Base-by-base conservation (phyloP, 2,329 filamentous ascomycete genomes). In the Ophiobolus disseminans region DNA sequence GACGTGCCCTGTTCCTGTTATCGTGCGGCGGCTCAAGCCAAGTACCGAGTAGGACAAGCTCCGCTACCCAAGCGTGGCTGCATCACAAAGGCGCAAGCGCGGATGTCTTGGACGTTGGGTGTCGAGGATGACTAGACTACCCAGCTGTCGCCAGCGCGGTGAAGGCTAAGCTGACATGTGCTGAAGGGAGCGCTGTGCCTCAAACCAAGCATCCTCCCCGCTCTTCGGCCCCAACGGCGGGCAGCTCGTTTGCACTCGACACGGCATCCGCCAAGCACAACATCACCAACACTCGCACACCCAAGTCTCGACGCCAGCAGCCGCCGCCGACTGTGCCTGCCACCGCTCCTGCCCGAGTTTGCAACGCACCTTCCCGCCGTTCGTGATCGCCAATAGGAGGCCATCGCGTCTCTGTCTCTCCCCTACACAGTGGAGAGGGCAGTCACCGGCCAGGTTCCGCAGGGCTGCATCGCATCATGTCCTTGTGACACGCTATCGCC, bases 401-500 rank as follows among this genome's bases (percentile, higher is more conserved):
- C 30, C 14, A 20, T 40, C 32, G 37, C 55, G 41, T 57, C 40
- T 23, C 23, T 19, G 13, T 8, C 5, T 14, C 8, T 23, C 40
- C 22, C 2, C 28, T 17, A 3, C 5, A 19, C 26, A 14, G 20
- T n/a, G 50, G 48, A 51, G 41, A 47, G 39, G 34, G 40, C 50
- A 9, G 46, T 31, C 39, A 41, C 30, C 51, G 45, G 39, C 44
- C 49, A 46, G 49, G 48, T 46, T 46, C 45, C 53, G 50, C 55
- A 48, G 38, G 53, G 55, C 47, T 54, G 54, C 56, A 62, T 61
- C 28, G 32, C 63, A 68, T 61, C 54, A 72, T 73, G 70, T 66
- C 67, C 70, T 69, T 72, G 70, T 73, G 70, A 73, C 67, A 62
- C 63, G 57, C 53, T 54, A 69, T 69, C 66, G 57, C 53, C 53